These are phyloP conservation scores for Euphorbia tirucalli DNA, from an alignment of 345 rosid species.

Conservation along the genomic window DNA sequence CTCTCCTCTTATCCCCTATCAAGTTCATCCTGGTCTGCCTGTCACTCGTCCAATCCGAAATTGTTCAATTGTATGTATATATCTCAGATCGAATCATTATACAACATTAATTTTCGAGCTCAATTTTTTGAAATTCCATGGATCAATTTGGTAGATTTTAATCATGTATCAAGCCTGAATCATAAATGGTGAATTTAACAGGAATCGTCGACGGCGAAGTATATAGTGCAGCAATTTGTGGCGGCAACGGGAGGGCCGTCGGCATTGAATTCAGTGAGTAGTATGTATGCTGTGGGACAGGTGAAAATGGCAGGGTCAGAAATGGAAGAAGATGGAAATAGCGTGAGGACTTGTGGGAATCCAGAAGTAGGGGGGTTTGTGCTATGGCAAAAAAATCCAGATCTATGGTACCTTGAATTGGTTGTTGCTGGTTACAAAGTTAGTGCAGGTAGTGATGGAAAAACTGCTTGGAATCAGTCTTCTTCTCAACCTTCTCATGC, in stretches of 20 bases:
- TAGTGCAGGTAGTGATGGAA: conserved; percentile 90
- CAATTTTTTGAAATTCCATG: too few relatives aligned
- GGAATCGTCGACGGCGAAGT: conserved; percentile 86
- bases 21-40: conserved; percentile 45
- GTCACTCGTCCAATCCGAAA: conserved; percentile 48
- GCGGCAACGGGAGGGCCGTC: conserved; percentile 80
- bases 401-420: conserved; percentile 76
- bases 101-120: too few relatives aligned
- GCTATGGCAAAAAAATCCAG: conserved; percentile 90
- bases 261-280: conserved; percentile 52
- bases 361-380: conserved; percentile 87
- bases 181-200: conserved; percentile 10
- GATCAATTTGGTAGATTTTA: too few relatives aligned
- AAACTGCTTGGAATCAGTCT: conserved; percentile 87
- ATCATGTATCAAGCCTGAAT: background rate
- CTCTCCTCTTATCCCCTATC: conserved; percentile 82
- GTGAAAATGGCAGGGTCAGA: conserved; percentile 82
- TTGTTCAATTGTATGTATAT: conserved; percentile 68
- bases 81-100: background rate
- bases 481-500: conserved; percentile 80
- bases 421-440: conserved; percentile 85
- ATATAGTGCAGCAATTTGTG: conserved; percentile 77
- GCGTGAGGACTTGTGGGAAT: conserved; percentile 42
- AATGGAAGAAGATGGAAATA: conserved; percentile 58
- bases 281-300: conserved; percentile 89